Evolutionary conservation across 352 stramenopile species (phyloP), one percentile per base, ranked within the genome.

Genomic region (Phytophthora citrophthora): DNA sequence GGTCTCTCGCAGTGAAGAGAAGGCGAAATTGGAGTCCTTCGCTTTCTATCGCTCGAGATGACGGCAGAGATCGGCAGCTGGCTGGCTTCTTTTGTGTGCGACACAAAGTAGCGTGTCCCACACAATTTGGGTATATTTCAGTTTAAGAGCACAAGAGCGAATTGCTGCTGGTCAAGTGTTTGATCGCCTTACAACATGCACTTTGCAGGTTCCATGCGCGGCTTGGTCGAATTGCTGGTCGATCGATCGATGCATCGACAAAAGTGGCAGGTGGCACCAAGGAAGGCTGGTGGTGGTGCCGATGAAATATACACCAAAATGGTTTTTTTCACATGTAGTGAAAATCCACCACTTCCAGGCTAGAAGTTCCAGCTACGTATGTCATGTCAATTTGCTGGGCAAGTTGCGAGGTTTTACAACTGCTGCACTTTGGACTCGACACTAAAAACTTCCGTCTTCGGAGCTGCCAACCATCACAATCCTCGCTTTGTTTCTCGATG

Each of bases 11-110:
- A 26, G 44, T 10, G 8, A 26, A 72, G 64, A 72, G 63, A 68
- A 63, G 50, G 38, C 38, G 55, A 53, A 45, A 26, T 51, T 36
- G 45, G 26, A 53, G 48, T 59, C 36, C 13, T 20, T 23, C 50
- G 23, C 23, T 45, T 29, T 20, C 9, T 7, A 15, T 64, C 48
- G 41, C 44, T 56, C 63, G 59, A 61, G 59, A 62, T 64, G 65
- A 74, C 65, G 65, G 65, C 54, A 70, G 65, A 59, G 53, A 69
- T 67, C 12, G 47, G 65, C 65, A 62, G 65, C 65, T 66, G 60
- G 64, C 65, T 74, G 60, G 65, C 65, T 74, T 74, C 43, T 58
- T 70, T 45, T 34, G 53, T 58, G 55, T 61, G 36, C 10, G 41
- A 56, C 43, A 39, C 39, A 47, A 56, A 48, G 5, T 70, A 40